Base-by-base conservation (phyloP, 2,329 filamentous ascomycete genomes). In the Alternaria sp. region DNA sequence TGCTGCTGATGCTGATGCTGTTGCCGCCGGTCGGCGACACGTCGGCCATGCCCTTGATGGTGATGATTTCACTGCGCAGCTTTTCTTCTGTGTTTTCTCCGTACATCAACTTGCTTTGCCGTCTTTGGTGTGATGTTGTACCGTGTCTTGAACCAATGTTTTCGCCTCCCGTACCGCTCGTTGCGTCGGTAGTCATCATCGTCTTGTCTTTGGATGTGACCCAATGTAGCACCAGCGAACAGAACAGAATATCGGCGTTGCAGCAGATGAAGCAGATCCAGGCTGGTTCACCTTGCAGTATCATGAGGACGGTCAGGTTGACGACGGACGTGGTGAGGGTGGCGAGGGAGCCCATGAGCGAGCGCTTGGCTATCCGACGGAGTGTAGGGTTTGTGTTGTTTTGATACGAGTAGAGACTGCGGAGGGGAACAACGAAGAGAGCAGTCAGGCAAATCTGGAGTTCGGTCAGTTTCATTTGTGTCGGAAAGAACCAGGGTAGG, bases 251-350 rank as follows among this genome's bases (percentile, higher is more conserved):
- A 1, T 50, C 46, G 13, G 25, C 23, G 10, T 44, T 26, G 47
- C 47, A 59, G 57, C 87, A 88, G 80, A 89, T 87, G 5, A 90
- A 82, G 67, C 88, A 90, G 3, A 90, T 83, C 88, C 88, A 90
- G 4, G 85, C 88, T 3, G 86, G 87, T 71, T 90, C 88, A 12
- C 88, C 88, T 23, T 87, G 77, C 2, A 90, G 82, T 1, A 82
- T 82, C 81, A 88, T 85, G 1, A 90, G 77, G 0, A 90, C 83
- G 4, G 85, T 84, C 3, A 90, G 76, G 71, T 90, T 90, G 4
- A 85, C 83, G 57, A 89, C 84, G 64, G 85, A 89, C 67, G 86
- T 88, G 13, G 83, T 75, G 5, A 89, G 80, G 0, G 88, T 90
- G 57, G 83, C 85, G 57, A 85, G 80, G 26, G 86, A 85, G 21